Conservation (phyloP, 352 stramenopile species). For the Aphanomyces euteiches region DNA sequence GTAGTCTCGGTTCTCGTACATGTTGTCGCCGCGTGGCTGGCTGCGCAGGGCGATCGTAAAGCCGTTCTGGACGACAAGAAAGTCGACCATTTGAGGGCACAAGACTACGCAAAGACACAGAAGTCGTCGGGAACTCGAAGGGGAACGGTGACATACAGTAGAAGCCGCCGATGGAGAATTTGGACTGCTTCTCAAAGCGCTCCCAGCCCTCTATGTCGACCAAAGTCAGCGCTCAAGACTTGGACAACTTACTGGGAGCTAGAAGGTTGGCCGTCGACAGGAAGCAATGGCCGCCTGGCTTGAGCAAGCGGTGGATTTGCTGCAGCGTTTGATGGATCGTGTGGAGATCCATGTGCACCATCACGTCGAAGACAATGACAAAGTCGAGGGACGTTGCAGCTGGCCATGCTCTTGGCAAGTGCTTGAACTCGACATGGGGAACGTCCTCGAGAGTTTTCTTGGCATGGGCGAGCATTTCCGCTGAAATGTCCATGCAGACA, state of each 20-base stretch:
- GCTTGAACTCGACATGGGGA: background rate
- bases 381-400: constrained; percentile 29
- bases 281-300: constrained; percentile 30
- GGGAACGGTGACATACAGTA: constrained; percentile 26
- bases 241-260: constrained; percentile 17
- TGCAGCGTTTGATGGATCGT: constrained; percentile 32
- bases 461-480: constrained; percentile 1
- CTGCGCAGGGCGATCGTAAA: background rate
- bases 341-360: constrained; percentile 36
- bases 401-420: background rate
- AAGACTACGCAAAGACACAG: background rate
- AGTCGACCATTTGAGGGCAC: constrained; percentile 10
- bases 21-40: background rate
- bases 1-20: constrained; percentile 6
- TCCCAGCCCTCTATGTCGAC: constrained; percentile 31
- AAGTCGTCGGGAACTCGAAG: background rate
- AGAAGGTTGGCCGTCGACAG: constrained; percentile 32
- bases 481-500: background rate
- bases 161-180: constrained; percentile 36
- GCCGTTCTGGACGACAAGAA: background rate
- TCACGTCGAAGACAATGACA: constrained; percentile 33
- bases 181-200: constrained; percentile 31
- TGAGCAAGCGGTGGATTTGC: constrained; percentile 26
- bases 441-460: background rate
- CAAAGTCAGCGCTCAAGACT: background rate